phyloP scores from a whole-genome alignment of 305 asterid genomes.

The Fraxinus latifolia region DNA sequence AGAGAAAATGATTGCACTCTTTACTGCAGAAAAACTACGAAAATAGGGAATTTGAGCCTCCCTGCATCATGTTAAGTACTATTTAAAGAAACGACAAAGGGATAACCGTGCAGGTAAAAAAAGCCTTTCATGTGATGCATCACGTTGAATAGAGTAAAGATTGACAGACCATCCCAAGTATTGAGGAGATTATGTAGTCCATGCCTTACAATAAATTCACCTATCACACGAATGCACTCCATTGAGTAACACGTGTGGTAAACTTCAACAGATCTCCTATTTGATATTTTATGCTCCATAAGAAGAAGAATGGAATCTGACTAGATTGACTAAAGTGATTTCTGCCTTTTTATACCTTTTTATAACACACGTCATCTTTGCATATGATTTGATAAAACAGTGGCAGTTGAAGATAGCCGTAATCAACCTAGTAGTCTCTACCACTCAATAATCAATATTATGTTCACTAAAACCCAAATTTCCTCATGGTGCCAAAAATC shows the following conservation, averaged over 20 bases:
- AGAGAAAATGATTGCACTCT: neutral
- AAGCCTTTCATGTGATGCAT: neutral
- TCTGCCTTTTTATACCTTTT: neutral
- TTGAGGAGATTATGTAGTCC: neutral
- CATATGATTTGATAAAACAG: neutral
- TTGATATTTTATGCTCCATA: neutral
- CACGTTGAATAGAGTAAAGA: neutral
- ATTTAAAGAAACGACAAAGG: neutral
- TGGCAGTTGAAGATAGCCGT: neutral
- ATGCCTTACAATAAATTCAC: neutral
- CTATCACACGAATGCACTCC: neutral
- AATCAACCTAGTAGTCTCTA: neutral
- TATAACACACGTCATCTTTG: neutral
- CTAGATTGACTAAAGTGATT: neutral
- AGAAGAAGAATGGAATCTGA: neutral
- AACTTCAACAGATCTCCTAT: neutral
- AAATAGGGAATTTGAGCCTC: neutral
- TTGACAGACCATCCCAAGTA: neutral
- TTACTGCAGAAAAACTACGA: neutral
- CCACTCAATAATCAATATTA: neutral
- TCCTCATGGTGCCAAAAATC: neutral
- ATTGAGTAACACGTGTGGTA: neutral
- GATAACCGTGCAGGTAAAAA: neutral
- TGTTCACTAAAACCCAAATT: neutral
- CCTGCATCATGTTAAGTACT: neutral